Evolutionary conservation across 371 early-diverging fungal species (phyloP).

Genomic region (Mortierella polycephala): DNA sequence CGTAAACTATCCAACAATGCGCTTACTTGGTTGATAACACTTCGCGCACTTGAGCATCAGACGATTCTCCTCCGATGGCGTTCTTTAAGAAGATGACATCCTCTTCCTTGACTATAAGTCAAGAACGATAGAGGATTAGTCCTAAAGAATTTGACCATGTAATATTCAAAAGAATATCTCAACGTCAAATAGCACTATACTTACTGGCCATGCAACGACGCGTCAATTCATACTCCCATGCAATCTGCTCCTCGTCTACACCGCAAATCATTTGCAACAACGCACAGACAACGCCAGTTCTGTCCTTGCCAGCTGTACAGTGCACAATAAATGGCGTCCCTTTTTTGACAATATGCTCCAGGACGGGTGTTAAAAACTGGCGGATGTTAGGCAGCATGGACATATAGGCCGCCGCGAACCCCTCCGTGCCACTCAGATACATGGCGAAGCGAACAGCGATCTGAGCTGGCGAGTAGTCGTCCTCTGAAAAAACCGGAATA

Average conservation of each 20-base stretch:
- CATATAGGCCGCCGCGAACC: conserved; percentile 69
- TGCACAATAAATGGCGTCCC: conserved; percentile 80
- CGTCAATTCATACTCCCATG: conserved; percentile 79
- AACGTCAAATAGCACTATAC: not conserved
- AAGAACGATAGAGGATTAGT: not conserved
- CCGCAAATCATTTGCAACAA: conserved; percentile 77
- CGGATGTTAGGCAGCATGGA: conserved; percentile 63
- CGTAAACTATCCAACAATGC: not conserved
- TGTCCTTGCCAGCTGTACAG: conserved; percentile 92
- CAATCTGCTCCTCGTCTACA: conserved; percentile 79
- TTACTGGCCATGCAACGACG: conserved; percentile 55
- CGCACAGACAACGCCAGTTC: conserved; percentile 85
- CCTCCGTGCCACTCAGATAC: conserved; percentile 66
- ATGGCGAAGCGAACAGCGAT: conserved; percentile 68
- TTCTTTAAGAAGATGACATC: conserved; percentile 49
- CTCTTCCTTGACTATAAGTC: conserved; percentile 38
- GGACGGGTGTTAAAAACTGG: conserved; percentile 61
- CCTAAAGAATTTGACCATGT: not conserved
- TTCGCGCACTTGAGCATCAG: conserved; percentile 35
- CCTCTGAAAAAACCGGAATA: conserved; percentile 66
- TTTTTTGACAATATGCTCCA: conserved; percentile 66
- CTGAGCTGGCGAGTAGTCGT: conserved; percentile 71
- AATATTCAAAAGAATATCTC: not conserved
- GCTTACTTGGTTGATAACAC: conserved; percentile 50
- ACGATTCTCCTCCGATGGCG: conserved; percentile 31